phyloP scores from a whole-genome alignment of 202 grass and related monocot genomes.

The Panicum hallii region DNA sequence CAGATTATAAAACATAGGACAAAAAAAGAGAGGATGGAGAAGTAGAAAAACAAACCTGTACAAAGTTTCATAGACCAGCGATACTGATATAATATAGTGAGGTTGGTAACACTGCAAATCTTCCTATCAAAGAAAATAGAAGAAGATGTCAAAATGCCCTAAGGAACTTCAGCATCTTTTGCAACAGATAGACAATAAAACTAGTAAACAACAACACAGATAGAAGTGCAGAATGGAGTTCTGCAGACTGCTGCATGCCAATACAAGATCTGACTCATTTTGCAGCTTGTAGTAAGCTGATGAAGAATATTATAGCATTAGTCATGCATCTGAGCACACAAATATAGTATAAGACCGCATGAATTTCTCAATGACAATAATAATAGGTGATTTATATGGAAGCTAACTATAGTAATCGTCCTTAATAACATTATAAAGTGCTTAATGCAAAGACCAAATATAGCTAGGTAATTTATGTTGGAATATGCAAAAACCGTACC shows the following conservation, averaged over 20 bases:
- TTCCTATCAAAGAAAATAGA: conserved; percentile 72
- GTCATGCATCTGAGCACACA: not conserved
- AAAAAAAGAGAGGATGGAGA: not conserved
- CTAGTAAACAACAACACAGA: conserved; percentile 32
- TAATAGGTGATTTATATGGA: conserved; percentile 2
- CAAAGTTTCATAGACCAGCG: conserved; percentile 91
- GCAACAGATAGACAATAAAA: conserved; percentile 28
- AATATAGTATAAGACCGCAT: not conserved
- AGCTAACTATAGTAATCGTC: not conserved
- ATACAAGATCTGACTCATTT: conserved; percentile 13
- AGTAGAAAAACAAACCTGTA: conserved; percentile 73
- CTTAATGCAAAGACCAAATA: not conserved
- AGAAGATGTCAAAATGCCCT: conserved; percentile 50
- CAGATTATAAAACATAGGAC: not conserved
- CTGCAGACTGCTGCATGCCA: not conserved
- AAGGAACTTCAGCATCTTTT: conserved; percentile 52
- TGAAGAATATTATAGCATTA: conserved; percentile 31
- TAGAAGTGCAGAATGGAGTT: not conserved
- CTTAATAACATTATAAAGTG: not conserved
- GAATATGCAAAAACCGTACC: conserved; percentile 47
- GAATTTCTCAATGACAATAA: not conserved
- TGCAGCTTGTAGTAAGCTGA: conserved; percentile 30
- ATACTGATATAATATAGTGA: conserved; percentile 80
- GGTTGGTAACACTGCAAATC: conserved; percentile 94
- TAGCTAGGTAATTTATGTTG: conserved; percentile 8